These are phyloP conservation scores for Barnettozyma hawaiiensis DNA, from an alignment of 1,139 yeast genomes.

Conservation along the genomic window DNA sequence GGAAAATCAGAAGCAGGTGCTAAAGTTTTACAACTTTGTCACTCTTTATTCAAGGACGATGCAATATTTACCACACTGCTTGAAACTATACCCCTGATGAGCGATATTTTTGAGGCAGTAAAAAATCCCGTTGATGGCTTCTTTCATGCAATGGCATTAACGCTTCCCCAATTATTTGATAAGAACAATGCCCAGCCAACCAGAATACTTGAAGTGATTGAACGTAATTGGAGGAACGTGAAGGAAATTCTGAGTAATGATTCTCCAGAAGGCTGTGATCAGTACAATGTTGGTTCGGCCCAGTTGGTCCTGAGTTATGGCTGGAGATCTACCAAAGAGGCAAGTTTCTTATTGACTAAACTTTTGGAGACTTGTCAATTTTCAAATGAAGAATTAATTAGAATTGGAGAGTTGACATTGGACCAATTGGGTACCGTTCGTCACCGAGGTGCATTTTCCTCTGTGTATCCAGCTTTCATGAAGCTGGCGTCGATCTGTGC, in stretches of 20 bases:
- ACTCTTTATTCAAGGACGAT: constrained; percentile 26
- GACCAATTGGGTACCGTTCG: constrained; percentile 68
- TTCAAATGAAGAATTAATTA: constrained; percentile 26
- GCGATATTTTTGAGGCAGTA: constrained; percentile 36
- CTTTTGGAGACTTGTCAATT: constrained; percentile 30
- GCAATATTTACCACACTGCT: constrained; percentile 30
- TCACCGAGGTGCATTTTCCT: constrained; percentile 88
- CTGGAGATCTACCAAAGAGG: constrained; percentile 84
- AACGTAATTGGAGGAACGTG: constrained; percentile 47
- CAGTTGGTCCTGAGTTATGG: constrained; percentile 66
- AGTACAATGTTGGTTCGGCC: constrained; percentile 43
- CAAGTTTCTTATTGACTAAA: constrained; percentile 48
- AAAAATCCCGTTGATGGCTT: constrained; percentile 59
- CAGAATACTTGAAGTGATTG: constrained; percentile 16
- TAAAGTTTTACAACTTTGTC: constrained; percentile 48
- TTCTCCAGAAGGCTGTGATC: constrained; percentile 53
- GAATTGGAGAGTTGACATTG: constrained; percentile 51
- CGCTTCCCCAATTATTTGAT: constrained; percentile 33
- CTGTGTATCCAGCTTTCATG: constrained; percentile 75
- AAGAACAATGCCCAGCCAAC: constrained; percentile 18
- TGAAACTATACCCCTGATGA: constrained; percentile 30
- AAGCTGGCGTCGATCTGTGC: constrained; percentile 52
- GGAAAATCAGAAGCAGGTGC: constrained; percentile 84
- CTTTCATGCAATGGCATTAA: constrained; percentile 49
- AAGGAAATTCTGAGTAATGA: constrained; percentile 57